Percentiles rank a stretch among this genome's conserved stretches.
phyloP scores from a whole-genome alignment of 176 grass and related monocot genomes.

The Rhynchospora pubera region DNA sequence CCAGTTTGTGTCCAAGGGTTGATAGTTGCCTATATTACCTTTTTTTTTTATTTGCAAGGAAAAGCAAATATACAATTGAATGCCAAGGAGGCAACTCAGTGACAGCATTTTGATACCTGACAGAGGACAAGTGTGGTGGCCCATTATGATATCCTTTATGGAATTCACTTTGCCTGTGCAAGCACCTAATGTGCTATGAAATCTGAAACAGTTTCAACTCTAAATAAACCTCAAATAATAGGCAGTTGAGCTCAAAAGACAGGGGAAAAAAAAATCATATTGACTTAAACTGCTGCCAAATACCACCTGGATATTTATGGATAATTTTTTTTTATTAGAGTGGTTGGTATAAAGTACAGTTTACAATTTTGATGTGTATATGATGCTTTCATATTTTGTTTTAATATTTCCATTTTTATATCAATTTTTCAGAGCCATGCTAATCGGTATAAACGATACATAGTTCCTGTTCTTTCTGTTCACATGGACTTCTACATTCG shows the following conservation, averaged over 20 bases:
- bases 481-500: conserved; percentile 97
- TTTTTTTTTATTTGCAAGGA: background rate
- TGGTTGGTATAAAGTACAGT: background rate
- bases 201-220: background rate
- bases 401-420: conserved; percentile 5
- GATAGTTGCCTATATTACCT: background rate
- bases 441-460: conserved; percentile 93
- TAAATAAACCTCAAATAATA: background rate
- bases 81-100: background rate
- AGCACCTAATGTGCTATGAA: background rate
- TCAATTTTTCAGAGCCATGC: conserved; percentile 76
- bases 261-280: background rate
- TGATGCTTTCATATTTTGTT: background rate
- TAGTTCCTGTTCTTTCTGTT: conserved; percentile 84
- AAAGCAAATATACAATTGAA: background rate
- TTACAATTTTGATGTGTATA: background rate
- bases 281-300: background rate
- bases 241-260: background rate
- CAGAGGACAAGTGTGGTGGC: background rate
- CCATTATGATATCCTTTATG: background rate
- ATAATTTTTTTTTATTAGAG: background rate
- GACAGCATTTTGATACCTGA: background rate
- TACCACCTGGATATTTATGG: background rate
- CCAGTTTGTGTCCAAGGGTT: background rate
- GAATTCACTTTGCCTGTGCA: background rate